These are phyloP conservation scores for Mucor irregularis DNA, from an alignment of 371 early-diverging fungal genomes.

Conservation along the genomic window DNA sequence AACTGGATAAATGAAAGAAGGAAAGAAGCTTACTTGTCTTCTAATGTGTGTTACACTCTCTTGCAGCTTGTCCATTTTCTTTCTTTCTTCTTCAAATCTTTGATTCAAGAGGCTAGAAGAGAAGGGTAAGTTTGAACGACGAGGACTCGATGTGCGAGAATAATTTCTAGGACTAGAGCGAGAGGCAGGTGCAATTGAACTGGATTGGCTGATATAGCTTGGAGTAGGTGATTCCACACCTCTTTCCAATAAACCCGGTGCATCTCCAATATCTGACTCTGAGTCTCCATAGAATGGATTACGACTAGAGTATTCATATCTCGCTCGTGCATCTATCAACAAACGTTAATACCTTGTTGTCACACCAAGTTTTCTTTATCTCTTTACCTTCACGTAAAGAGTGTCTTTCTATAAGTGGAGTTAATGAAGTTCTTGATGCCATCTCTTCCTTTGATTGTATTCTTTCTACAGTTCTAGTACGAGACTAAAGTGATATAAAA, in stretches of 20 bases:
- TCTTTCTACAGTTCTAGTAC: constrained; percentile 13
- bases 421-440: constrained; percentile 19
- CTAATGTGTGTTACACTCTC: constrained; percentile 3
- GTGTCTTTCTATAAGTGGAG: constrained; percentile 29
- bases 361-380: background rate
- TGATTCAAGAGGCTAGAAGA: background rate
- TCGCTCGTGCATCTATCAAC: constrained; percentile 1
- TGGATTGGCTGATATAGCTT: no score
- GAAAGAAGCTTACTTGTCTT: constrained; percentile 18
- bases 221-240: no score
- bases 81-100: constrained; percentile 9
- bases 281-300: constrained; percentile 23
- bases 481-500: constrained; percentile 1
- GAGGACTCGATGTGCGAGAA: background rate
- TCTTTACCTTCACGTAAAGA: constrained; percentile 24
- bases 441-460: background rate
- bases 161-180: background rate
- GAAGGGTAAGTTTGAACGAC: background rate
- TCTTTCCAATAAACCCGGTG: constrained; percentile 9
- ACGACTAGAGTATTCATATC: constrained; percentile 1
- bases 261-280: constrained; percentile 12
- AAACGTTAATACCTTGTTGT: background rate
- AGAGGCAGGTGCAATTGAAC: no score
- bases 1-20: background rate
- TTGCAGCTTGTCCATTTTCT: constrained; percentile 17